Conservation (phyloP, 192 early-diverging fungal genomes). For the Glomus cerebriforme region DNA sequence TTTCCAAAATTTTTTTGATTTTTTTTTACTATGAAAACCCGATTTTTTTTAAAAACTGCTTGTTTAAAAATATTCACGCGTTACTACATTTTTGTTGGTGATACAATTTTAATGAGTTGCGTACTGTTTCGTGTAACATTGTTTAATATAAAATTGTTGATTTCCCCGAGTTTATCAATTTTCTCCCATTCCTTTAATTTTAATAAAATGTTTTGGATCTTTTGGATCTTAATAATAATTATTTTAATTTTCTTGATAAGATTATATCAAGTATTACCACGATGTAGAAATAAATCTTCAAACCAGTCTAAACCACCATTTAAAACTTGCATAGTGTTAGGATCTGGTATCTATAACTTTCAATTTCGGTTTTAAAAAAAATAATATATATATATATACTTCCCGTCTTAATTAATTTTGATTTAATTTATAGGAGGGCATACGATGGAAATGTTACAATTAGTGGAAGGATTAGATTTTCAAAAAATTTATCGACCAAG, state of each 20-base stretch:
- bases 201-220: too few relatives aligned
- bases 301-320: slow-evolving; percentile 17
- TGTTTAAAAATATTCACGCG: too few relatives aligned
- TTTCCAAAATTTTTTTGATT: too few relatives aligned
- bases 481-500: slow-evolving; percentile 58
- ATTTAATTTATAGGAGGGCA: slow-evolving; percentile 73
- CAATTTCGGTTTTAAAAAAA: not conserved
- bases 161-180: too few relatives aligned
- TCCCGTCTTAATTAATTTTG: slow-evolving; percentile 19
- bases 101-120: too few relatives aligned
- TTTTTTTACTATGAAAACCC: too few relatives aligned
- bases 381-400: not conserved
- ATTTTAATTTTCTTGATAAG: not conserved
- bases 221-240: not conserved
- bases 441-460: slow-evolving; percentile 86
- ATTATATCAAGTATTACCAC: not conserved
- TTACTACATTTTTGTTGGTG: too few relatives aligned
- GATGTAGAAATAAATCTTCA: not conserved
- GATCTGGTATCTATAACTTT: slow-evolving; percentile 26
- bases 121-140: not conserved
- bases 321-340: slow-evolving; percentile 44
- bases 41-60: too few relatives aligned
- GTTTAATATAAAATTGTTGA: not conserved
- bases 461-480: slow-evolving; percentile 65
- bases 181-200: too few relatives aligned